Evolutionary conservation across 306 rosid species (phyloP).

Genomic region (Gastrolobium villosum): DNA sequence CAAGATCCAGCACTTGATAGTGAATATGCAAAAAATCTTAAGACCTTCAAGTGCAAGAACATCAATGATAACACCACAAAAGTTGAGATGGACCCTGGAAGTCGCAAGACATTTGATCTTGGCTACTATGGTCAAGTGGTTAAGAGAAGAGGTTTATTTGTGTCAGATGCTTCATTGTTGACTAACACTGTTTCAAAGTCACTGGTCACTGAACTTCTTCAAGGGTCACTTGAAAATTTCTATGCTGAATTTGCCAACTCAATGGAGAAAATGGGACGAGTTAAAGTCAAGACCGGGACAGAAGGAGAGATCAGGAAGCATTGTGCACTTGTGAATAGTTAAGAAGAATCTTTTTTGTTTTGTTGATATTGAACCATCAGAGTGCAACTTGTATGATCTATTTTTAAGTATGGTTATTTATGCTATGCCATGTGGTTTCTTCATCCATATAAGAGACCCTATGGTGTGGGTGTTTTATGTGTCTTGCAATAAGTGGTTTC

Average conservation of each 20-base stretch:
- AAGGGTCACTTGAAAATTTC: slow-evolving; percentile 68
- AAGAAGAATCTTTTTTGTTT: not conserved
- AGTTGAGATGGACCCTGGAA: slow-evolving; percentile 96
- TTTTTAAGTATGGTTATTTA: slow-evolving; percentile 38
- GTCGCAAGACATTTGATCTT: slow-evolving; percentile 83
- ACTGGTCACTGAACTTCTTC: slow-evolving; percentile 57
- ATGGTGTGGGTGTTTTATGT: slow-evolving; percentile 18
- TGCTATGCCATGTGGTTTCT: slow-evolving; percentile 40
- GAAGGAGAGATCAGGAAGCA: slow-evolving; percentile 85
- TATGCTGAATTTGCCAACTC: slow-evolving; percentile 67
- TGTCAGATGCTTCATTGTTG: slow-evolving; percentile 80
- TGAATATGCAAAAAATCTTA: slow-evolving; percentile 79
- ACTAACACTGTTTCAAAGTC: slow-evolving; percentile 62
- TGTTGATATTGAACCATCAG: not conserved
- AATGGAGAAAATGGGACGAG: slow-evolving; percentile 82
- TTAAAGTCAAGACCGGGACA: slow-evolving; percentile 77
- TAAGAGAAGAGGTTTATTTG: slow-evolving; percentile 81
- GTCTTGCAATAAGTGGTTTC: slow-evolving; percentile 43
- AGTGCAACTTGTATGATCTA: not conserved
- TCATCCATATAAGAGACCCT: not conserved
- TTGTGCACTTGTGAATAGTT: slow-evolving; percentile 76
- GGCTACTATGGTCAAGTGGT: slow-evolving; percentile 65
- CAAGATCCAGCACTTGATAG: slow-evolving; percentile 86
- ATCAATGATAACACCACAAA: slow-evolving; percentile 60
- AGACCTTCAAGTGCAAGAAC: slow-evolving; percentile 75